These are phyloP conservation scores for Ogataea paradorogensis DNA, from an alignment of 805 yeast species.

Conservation along the genomic window DNA sequence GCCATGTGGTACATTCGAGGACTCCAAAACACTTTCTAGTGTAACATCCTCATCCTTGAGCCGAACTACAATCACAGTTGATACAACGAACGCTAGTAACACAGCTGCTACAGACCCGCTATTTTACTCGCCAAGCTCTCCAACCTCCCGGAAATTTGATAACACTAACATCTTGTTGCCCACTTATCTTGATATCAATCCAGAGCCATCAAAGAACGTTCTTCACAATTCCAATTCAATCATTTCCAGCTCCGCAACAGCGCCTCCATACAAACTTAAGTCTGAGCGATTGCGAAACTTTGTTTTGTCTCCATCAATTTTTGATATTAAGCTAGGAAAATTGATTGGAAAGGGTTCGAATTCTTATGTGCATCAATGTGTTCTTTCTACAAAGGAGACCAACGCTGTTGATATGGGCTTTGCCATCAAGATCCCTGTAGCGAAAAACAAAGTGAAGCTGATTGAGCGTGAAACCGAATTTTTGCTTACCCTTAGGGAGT, in stretches of 20 bases:
- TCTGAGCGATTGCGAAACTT: conserved; percentile 17
- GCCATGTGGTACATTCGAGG: conserved; percentile 9
- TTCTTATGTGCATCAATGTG: conserved; percentile 28
- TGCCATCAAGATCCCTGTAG: conserved; percentile 32
- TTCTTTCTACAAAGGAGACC: conserved; percentile 14
- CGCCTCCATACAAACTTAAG: conserved; percentile 14
- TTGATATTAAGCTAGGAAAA: conserved; percentile 18
- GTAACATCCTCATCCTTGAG: not conserved
- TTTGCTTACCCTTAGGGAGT: conserved; percentile 19
- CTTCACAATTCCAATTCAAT: not conserved
- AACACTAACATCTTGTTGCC: conserved; percentile 1
- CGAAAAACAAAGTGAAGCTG: conserved; percentile 23
- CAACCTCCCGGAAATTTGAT: conserved; percentile 6
- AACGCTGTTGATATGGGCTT: conserved; percentile 9
- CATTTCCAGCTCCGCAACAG: not conserved
- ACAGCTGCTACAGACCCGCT: conserved; percentile 4
- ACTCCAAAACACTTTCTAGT: conserved; percentile 4
- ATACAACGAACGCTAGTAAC: conserved; percentile 2
- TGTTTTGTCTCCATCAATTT: conserved; percentile 21
- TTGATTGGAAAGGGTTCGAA: conserved; percentile 31
- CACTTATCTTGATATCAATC: conserved; percentile 1
- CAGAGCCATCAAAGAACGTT: not conserved
- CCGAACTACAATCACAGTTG: conserved; percentile 2
- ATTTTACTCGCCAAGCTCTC: conserved; percentile 10
- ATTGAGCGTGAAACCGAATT: conserved; percentile 29